phyloP scores from a whole-genome alignment of 2,329 filamentous ascomycete species.

The Dothideomycetes sp. region DNA sequence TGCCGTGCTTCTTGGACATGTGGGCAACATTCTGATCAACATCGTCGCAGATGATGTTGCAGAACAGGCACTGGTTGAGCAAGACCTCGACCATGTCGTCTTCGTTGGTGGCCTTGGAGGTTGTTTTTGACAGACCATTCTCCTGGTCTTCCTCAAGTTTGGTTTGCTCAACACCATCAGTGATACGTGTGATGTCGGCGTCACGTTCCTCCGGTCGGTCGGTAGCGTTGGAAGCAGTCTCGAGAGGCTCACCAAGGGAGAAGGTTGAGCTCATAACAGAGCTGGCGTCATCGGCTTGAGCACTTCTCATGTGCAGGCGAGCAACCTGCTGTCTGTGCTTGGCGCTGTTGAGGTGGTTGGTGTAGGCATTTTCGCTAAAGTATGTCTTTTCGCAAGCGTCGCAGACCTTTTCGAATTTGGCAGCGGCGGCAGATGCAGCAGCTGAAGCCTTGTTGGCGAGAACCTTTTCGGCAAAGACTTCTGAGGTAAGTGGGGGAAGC shows the following conservation, averaged over 20 bases:
- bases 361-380: constrained; percentile 91
- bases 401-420: constrained; percentile 78
- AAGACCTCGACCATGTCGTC: constrained; percentile 32
- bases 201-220: constrained; percentile 51
- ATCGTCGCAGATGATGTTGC: constrained; percentile 73
- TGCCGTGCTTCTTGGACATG: constrained; percentile 87
- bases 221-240: constrained; percentile 35
- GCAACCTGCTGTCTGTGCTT: constrained; percentile 71
- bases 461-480: constrained; percentile 93
- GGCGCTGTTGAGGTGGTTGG: constrained; percentile 82
- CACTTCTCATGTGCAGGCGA: constrained; percentile 30
- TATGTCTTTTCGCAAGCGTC: constrained; percentile 81
- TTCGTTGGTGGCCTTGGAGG: constrained; percentile 20
- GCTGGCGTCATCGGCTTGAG: constrained; percentile 57
- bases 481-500: constrained; percentile 80
- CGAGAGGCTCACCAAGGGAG: constrained; percentile 73
- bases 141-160: constrained; percentile 42
- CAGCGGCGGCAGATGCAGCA: constrained; percentile 75
- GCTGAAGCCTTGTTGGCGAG: constrained; percentile 79
- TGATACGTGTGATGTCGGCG: constrained; percentile 66
- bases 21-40: constrained; percentile 70
- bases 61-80: constrained; percentile 68
- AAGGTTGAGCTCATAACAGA: constrained; percentile 88
- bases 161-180: constrained; percentile 66
- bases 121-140: constrained; percentile 17